phyloP scores from a whole-genome alignment of 208 protist species.

The Acanthamoeba quina region DNA sequence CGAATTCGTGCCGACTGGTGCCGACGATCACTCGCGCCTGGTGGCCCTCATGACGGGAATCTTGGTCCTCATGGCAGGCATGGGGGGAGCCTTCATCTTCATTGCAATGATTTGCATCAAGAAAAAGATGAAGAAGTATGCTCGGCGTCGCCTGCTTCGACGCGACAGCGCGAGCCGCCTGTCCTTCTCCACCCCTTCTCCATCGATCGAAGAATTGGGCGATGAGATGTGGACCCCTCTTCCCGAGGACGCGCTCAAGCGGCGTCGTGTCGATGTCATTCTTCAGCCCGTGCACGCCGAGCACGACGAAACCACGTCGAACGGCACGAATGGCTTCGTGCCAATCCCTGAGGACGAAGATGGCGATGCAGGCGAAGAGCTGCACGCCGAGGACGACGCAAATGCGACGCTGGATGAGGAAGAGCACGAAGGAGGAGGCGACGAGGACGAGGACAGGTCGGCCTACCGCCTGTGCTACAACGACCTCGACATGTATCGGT shows the following conservation, averaged over 20 bases:
- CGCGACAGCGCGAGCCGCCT: neutral
- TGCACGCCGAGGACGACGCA: neutral
- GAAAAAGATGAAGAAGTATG: neutral
- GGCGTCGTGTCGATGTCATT: neutral
- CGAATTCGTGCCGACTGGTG: neutral
- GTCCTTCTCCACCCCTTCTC: neutral
- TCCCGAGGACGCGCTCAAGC: neutral
- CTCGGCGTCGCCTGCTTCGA: neutral
- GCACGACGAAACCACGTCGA: neutral
- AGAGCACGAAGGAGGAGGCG: neutral
- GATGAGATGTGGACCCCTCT: constrained; percentile 17
- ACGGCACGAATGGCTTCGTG: neutral
- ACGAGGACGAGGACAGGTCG: constrained; percentile 45
- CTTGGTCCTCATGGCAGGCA: neutral
- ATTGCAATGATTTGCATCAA: neutral
- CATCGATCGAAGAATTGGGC: neutral
- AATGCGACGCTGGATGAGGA: neutral
- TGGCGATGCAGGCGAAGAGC: neutral
- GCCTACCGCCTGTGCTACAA: constrained; percentile 68
- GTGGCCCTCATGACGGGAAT: neutral
- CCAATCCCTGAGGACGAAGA: neutral
- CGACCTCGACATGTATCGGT: constrained; percentile 55
- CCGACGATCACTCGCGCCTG: neutral
- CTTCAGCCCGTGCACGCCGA: neutral
- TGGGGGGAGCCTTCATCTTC: neutral